Evolutionary conservation across 2,329 filamentous ascomycete species (phyloP).

Genomic region (Epichloe sylvatica): DNA sequence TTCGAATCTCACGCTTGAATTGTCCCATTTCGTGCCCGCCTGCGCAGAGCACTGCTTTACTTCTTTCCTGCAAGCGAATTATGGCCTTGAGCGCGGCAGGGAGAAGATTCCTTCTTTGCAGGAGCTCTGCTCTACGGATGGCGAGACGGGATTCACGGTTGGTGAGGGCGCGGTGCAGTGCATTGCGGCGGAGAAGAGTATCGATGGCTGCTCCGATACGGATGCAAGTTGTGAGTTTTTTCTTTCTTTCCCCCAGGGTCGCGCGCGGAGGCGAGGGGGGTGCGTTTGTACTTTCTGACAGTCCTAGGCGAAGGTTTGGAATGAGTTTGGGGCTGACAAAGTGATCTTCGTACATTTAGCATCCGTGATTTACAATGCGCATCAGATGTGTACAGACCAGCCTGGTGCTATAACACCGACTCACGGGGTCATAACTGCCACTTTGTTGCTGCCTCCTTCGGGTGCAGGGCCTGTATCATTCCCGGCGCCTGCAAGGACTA

Average conservation of each 20-base stretch:
- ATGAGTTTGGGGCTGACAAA: background rate
- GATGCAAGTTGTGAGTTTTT: slow-evolving; percentile 23
- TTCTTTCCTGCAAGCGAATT: slow-evolving; percentile 49
- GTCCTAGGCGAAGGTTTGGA: background rate
- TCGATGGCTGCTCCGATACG: slow-evolving; percentile 36
- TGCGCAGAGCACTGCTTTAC: slow-evolving; percentile 50
- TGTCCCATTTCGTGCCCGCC: slow-evolving; percentile 34
- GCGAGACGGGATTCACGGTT: slow-evolving; percentile 49
- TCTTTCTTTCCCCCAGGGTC: too few relatives aligned
- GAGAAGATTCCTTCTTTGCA: slow-evolving; percentile 35
- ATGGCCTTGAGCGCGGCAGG: slow-evolving; percentile 34
- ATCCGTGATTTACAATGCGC: slow-evolving; percentile 33
- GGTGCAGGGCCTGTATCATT: slow-evolving; percentile 16
- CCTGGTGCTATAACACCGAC: slow-evolving; percentile 40
- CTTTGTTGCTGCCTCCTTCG: slow-evolving; percentile 27
- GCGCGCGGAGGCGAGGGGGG: too few relatives aligned
- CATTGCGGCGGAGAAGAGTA: slow-evolving; percentile 37
- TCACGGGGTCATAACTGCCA: slow-evolving; percentile 44
- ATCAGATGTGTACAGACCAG: slow-evolving; percentile 42
- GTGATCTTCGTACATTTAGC: slow-evolving; percentile 17
- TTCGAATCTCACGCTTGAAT: slow-evolving; percentile 19
- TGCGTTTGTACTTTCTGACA: too few relatives aligned
- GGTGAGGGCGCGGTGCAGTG: slow-evolving; percentile 61
- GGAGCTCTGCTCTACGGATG: slow-evolving; percentile 50
- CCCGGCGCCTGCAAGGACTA: slow-evolving; percentile 10